These are phyloP conservation scores for Trichoderma sp. DNA, from an alignment of 2,329 filamentous ascomycete species.

Conservation along the genomic window DNA sequence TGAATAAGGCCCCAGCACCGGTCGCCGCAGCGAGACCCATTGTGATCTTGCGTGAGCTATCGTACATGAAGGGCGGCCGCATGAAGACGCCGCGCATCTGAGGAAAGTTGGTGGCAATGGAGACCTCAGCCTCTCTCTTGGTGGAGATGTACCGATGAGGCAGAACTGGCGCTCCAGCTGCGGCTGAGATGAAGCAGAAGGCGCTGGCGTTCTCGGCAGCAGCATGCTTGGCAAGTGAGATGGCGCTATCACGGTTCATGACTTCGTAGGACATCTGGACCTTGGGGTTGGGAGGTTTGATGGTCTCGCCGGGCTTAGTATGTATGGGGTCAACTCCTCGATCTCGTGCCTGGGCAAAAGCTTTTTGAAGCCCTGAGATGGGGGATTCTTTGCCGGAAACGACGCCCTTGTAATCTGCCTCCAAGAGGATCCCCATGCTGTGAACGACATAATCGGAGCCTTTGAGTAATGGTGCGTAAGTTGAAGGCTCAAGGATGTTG, in stretches of 20 bases:
- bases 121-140: slow-evolving; percentile 85
- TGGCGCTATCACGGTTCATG: slow-evolving; percentile 92
- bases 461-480: slow-evolving; percentile 75
- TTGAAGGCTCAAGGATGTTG: slow-evolving; percentile 80
- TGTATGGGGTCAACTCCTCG: slow-evolving; percentile 71
- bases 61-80: slow-evolving; percentile 86
- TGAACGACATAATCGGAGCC: slow-evolving; percentile 86
- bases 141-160: slow-evolving; percentile 85
- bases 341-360: slow-evolving; percentile 69
- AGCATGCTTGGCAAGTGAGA: slow-evolving; percentile 79
- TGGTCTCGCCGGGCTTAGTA: slow-evolving; percentile 56
- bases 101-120: slow-evolving; percentile 72
- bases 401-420: slow-evolving; percentile 96
- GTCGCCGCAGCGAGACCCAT: slow-evolving; percentile 80
- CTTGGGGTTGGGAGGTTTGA: slow-evolving; percentile 66
- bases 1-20: slow-evolving; percentile 73
- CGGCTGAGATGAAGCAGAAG: slow-evolving; percentile 89
- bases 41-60: slow-evolving; percentile 77
- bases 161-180: slow-evolving; percentile 80
- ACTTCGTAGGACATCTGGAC: slow-evolving; percentile 91
- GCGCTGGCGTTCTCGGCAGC: slow-evolving; percentile 62
- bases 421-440: slow-evolving; percentile 92
- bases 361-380: slow-evolving; percentile 73
- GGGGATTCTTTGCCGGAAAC: slow-evolving; percentile 81
- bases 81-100: slow-evolving; percentile 78